Conservation (phyloP, 2,329 filamentous ascomycete genomes). For the Catunica adiposa region DNA sequence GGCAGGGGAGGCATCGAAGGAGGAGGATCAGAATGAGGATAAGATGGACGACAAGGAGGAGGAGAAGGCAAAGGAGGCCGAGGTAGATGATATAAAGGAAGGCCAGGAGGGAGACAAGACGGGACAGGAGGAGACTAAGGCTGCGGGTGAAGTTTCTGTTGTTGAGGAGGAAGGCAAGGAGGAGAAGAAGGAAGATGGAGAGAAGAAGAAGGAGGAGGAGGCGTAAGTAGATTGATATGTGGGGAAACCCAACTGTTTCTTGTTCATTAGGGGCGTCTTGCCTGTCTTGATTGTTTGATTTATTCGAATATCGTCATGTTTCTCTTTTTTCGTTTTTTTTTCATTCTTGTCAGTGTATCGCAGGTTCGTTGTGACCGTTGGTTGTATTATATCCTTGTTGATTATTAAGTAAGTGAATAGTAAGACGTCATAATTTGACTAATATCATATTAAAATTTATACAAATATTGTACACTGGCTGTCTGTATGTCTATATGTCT, state of each 20-base stretch:
- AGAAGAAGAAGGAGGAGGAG: neutral
- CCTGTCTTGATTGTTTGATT: neutral
- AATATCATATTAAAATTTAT: too few relatives aligned
- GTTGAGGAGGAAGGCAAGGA: neutral
- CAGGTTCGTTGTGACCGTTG: too few relatives aligned
- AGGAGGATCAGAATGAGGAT: neutral
- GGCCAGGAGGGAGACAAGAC: neutral
- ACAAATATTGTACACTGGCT: neutral
- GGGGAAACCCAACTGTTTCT: neutral
- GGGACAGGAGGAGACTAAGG: too few relatives aligned
- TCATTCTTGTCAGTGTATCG: neutral
- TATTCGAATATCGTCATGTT: neutral
- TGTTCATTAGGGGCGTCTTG: neutral
- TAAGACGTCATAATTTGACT: neutral
- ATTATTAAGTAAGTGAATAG: neutral
- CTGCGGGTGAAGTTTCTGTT: too few relatives aligned
- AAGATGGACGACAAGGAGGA: neutral
- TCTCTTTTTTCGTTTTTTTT: neutral
- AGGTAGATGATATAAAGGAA: neutral
- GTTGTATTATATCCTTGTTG: neutral
- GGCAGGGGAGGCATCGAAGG: neutral
- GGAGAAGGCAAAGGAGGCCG: constrained; percentile 1
- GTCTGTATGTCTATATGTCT: neutral
- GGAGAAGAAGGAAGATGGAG: neutral
- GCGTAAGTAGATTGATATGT: neutral